Evolutionary conservation across 257 asterid species (phyloP).

Genomic region (Solanum paucissectum): DNA sequence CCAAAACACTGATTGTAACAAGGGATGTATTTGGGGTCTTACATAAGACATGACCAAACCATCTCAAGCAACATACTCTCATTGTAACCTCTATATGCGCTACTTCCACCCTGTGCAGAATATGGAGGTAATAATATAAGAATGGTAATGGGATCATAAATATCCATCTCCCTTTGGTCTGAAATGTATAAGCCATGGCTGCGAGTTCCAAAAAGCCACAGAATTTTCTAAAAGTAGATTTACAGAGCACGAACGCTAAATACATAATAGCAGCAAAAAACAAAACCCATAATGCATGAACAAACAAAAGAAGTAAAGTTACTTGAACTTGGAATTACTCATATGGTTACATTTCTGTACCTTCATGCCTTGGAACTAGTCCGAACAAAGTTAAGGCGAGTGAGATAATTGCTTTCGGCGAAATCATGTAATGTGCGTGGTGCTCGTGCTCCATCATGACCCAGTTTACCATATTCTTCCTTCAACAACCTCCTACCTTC

Average conservation of each 20-base stretch:
- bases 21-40: background rate
- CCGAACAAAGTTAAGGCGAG: conserved; percentile 69
- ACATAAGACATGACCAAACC: background rate
- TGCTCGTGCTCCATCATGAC: conserved; percentile 42
- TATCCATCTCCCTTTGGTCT: background rate
- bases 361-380: conserved; percentile 14
- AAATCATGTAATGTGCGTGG: conserved; percentile 80
- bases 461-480: conserved; percentile 43
- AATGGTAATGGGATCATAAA: background rate
- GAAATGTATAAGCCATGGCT: background rate
- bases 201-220: background rate
- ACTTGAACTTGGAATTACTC: background rate
- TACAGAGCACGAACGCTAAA: background rate
- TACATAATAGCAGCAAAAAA: background rate
- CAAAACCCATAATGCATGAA: background rate
- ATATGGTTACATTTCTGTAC: background rate
- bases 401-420: conserved; percentile 85
- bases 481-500: conserved; percentile 48
- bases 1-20: background rate
- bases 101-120: background rate
- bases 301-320: background rate
- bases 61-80: background rate
- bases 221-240: background rate
- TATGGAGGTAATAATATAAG: background rate
- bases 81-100: background rate